Evolutionary conservation across 106 monocot genomes (phyloP).

Genomic region (Dioscorea alata): DNA sequence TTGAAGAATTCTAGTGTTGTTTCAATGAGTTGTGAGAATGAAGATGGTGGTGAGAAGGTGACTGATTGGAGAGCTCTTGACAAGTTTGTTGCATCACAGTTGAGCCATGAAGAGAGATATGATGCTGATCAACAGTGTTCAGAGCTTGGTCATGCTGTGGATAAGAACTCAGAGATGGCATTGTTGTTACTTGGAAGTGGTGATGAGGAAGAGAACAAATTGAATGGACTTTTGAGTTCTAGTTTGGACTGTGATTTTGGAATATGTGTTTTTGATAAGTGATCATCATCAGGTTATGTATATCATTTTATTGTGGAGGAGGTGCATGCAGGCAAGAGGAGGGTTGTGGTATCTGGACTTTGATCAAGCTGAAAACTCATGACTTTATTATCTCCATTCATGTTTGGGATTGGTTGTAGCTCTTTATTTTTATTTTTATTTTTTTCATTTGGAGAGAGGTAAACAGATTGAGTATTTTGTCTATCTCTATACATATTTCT

Average conservation of each 20-base stretch:
- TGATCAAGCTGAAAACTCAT: background rate
- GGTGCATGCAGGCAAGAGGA: background rate
- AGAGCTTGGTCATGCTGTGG: background rate
- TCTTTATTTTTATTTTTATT: background rate
- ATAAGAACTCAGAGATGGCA: conserved; percentile 21
- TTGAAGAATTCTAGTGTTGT: conserved; percentile 4
- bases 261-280: conserved; percentile 39
- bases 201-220: conserved; percentile 13
- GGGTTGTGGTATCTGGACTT: background rate
- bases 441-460: too few relatives aligned
- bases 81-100: conserved; percentile 84
- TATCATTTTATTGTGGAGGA: background rate
- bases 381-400: background rate
- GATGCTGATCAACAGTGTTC: background rate
- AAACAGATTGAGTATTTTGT: too few relatives aligned
- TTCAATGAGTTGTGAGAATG: background rate
- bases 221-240: conserved; percentile 27
- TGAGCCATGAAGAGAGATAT: conserved; percentile 45
- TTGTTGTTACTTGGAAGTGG: conserved; percentile 25
- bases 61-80: conserved; percentile 80
- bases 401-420: conserved; percentile 4
- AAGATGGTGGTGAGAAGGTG: conserved; percentile 20
- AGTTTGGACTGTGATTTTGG: conserved; percentile 13
- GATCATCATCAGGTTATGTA: conserved; percentile 2
- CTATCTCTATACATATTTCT: too few relatives aligned